Conservation (phyloP, 2,329 filamentous ascomycete species). For the Lachnellula suecica region DNA sequence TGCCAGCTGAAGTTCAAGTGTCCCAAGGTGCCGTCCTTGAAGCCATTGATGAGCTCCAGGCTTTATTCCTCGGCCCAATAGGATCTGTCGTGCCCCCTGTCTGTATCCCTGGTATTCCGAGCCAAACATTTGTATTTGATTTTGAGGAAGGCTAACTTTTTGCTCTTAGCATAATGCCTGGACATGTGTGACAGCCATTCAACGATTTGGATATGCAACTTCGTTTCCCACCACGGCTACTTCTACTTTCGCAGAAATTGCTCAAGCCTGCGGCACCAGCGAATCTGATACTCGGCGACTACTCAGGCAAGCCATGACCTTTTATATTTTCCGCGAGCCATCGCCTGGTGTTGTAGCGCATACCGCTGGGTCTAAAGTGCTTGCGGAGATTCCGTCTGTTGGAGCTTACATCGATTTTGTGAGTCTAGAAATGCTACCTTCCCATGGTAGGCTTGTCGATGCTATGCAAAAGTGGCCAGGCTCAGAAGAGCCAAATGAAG, state of each 20-base stretch:
- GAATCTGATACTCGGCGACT: constrained; percentile 11
- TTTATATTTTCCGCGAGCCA: constrained; percentile 16
- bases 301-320: constrained; percentile 16
- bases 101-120: no score
- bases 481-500: neutral
- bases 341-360: constrained; percentile 11
- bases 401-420: neutral
- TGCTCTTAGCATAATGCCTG: constrained; percentile 3
- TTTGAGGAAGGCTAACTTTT: no score
- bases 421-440: neutral
- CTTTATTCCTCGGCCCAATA: no score
- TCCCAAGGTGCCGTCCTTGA: no score
- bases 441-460: neutral
- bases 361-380: constrained; percentile 13
- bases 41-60: no score
- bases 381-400: constrained; percentile 8
- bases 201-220: constrained; percentile 17
- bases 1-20: no score
- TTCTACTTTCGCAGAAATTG: constrained; percentile 19
- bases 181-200: constrained; percentile 20
- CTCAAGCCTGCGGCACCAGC: constrained; percentile 8
- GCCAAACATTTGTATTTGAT: no score
- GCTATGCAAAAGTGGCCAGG: neutral
- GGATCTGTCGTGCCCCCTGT: no score
- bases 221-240: constrained; percentile 11